Evolutionary conservation across 202 grass and related monocot genomes (phyloP).

Genomic region (Alloteropsis angusta): DNA sequence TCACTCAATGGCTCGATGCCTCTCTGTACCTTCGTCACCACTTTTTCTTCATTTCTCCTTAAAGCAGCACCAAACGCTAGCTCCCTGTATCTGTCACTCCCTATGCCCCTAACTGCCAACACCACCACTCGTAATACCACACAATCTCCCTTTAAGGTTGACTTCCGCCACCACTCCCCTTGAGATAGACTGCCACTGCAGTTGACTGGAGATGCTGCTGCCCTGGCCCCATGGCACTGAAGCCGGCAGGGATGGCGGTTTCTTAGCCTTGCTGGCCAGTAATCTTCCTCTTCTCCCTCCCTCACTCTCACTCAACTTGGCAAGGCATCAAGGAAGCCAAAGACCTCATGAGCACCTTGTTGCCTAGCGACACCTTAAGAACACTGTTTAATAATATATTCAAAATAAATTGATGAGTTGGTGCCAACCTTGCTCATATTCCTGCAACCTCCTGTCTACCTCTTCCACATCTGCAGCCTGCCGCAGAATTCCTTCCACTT

Average conservation of each 20-base stretch:
- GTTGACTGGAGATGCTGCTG: not conserved
- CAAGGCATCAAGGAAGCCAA: not conserved
- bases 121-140: not conserved
- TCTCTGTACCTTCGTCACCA: not conserved
- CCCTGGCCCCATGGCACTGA: not conserved
- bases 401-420: slow-evolving; percentile 21
- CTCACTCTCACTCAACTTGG: not conserved
- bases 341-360: not conserved
- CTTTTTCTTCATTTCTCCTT: not conserved
- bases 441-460: slow-evolving; percentile 78
- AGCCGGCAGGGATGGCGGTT: not conserved
- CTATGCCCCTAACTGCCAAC: not conserved
- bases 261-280: not conserved
- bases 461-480: slow-evolving; percentile 99
- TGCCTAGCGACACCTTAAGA: not conserved
- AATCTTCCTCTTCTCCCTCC: not conserved
- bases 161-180: not conserved
- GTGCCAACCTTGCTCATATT: slow-evolving; percentile 89
- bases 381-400: slow-evolving; percentile 5
- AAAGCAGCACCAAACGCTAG: not conserved
- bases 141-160: not conserved
- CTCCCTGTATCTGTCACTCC: not conserved
- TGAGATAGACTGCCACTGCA: not conserved
- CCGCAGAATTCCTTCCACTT: slow-evolving; percentile 89
- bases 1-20: not conserved